Evolutionary conservation across 345 rosid genomes (phyloP).

Genomic region (Corchorus capsularis): DNA sequence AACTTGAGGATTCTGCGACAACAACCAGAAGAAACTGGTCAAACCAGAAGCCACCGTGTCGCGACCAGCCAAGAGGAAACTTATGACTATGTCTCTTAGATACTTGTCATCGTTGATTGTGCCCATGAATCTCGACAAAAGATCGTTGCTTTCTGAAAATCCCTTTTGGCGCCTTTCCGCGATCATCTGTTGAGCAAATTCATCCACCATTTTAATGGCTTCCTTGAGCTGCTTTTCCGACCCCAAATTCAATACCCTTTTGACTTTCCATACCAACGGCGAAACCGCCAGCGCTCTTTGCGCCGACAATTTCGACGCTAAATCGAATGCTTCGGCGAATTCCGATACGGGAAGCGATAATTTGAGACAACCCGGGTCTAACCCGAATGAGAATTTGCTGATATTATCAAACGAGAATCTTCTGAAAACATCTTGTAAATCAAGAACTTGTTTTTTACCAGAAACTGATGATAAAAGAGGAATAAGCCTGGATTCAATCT

Average conservation of each 20-base stretch:
- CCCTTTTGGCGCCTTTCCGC: slow-evolving; percentile 43
- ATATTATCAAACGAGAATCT: slow-evolving; percentile 71
- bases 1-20: slow-evolving; percentile 48
- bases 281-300: slow-evolving; percentile 49
- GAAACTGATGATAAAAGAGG: slow-evolving; percentile 40
- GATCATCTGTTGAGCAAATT: slow-evolving; percentile 50
- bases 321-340: slow-evolving; percentile 62
- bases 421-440: slow-evolving; percentile 64
- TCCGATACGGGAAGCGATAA: slow-evolving; percentile 47
- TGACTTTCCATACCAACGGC: slow-evolving; percentile 55
- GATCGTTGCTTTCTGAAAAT: slow-evolving; percentile 37
- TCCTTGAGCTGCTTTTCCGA: slow-evolving; percentile 57
- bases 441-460: slow-evolving; percentile 25
- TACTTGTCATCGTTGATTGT: slow-evolving; percentile 51
- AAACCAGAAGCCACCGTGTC: slow-evolving; percentile 74
- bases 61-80: slow-evolving; percentile 75
- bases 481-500: slow-evolving; percentile 44
- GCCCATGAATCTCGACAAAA: slow-evolving; percentile 68
- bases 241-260: slow-evolving; percentile 54
- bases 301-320: slow-evolving; percentile 55
- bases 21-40: slow-evolving; percentile 66
- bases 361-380: slow-evolving; percentile 60
- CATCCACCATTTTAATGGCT: slow-evolving; percentile 48
- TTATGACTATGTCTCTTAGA: slow-evolving; percentile 65
- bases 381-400: slow-evolving; percentile 63